Evolutionary conservation across 2,329 filamentous ascomycete species (phyloP).

Genomic region (Anthostomella pinea): DNA sequence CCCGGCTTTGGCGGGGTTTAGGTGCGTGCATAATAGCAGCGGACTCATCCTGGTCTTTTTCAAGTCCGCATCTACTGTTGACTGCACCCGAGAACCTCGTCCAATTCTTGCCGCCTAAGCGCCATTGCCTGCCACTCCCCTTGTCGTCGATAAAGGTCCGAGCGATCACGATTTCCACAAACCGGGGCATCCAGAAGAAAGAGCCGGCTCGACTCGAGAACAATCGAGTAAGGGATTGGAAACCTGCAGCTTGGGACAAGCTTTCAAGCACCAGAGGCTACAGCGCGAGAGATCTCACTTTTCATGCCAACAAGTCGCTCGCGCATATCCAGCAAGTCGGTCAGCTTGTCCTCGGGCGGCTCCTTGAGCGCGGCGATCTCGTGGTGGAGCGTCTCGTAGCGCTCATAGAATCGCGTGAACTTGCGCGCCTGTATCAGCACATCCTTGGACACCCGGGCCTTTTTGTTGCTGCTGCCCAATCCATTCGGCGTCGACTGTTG

Average conservation of each 20-base stretch:
- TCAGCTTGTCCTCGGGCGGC: conserved; percentile 50
- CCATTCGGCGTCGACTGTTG: conserved; percentile 27
- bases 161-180: no score
- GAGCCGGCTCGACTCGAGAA: not conserved
- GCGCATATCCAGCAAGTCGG: conserved; percentile 53
- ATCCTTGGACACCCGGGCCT: conserved; percentile 42
- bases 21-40: no score
- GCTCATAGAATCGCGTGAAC: conserved; percentile 56
- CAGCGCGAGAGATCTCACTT: conserved; percentile 52
- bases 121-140: no score
- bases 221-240: not conserved
- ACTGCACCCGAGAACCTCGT: no score
- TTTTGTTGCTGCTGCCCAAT: conserved; percentile 33
- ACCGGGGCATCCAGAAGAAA: no score
- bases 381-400: conserved; percentile 55
- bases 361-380: conserved; percentile 51
- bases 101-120: no score
- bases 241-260: not conserved
- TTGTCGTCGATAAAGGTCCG: no score
- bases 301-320: conserved; percentile 55
- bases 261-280: conserved; percentile 29
- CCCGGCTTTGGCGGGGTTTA: no score
- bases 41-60: no score
- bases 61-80: no score
- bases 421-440: conserved; percentile 51